Evolutionary conservation across 2,329 filamentous ascomycete genomes (phyloP).

Genomic region (Pseudogymnoascus verrucosus): DNA sequence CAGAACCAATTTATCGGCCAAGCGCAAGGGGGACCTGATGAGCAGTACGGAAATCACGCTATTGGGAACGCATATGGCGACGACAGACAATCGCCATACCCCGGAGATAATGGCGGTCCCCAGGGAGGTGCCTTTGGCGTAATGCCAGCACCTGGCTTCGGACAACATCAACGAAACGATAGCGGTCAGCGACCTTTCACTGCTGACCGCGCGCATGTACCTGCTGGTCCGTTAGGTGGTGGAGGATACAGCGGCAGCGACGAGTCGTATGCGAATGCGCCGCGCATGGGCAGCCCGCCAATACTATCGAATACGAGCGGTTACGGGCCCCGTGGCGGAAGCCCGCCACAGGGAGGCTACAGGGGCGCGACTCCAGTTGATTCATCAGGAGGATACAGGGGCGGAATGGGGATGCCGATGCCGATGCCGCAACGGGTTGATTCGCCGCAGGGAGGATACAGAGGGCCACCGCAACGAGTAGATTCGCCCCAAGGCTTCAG

Average conservation of each 20-base stretch:
- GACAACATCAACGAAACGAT: neutral
- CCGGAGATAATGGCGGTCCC: neutral
- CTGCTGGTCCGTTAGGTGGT: neutral
- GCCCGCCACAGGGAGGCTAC: neutral
- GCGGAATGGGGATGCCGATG: neutral
- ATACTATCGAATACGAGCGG: neutral
- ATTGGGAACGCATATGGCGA: neutral
- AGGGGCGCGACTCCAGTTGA: neutral
- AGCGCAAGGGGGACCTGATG: neutral
- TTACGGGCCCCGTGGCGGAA: neutral
- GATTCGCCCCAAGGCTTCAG: neutral
- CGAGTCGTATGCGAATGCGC: neutral
- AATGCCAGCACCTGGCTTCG: neutral
- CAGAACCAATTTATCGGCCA: neutral
- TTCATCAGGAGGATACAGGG: neutral
- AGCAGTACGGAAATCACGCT: neutral
- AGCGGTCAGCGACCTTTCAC: neutral
- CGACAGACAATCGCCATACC: neutral
- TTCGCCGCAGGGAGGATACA: neutral
- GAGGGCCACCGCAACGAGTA: neutral
- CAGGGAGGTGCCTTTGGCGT: neutral
- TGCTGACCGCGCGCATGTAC: neutral
- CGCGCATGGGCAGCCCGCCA: neutral
- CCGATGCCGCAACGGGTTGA: neutral
- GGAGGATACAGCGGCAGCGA: conserved; percentile 1